These are phyloP conservation scores for Zygotorulaspora sp. DNA, from an alignment of 805 yeast species.

Conservation along the genomic window DNA sequence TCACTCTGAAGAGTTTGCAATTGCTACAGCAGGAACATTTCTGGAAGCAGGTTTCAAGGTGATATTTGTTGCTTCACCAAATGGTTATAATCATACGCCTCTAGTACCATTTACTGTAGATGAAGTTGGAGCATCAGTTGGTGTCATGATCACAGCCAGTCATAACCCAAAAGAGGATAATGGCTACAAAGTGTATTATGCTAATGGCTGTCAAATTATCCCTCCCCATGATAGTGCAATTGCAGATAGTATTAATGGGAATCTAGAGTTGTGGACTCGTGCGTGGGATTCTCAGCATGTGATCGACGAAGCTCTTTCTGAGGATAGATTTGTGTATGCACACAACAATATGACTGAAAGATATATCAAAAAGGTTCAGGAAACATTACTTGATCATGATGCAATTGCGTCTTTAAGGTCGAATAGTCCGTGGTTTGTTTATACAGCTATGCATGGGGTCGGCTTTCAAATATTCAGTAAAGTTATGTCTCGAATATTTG, in stretches of 20 bases:
- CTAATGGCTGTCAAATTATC: slow-evolving; percentile 91
- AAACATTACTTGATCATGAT: slow-evolving; percentile 33
- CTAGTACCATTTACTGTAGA: slow-evolving; percentile 86
- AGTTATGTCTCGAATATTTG: slow-evolving; percentile 30
- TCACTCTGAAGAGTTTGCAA: slow-evolving; percentile 75
- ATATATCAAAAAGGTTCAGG: slow-evolving; percentile 39
- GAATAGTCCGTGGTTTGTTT: slow-evolving; percentile 49
- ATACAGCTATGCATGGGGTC: slow-evolving; percentile 96
- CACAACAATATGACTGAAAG: slow-evolving; percentile 40
- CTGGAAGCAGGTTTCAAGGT: slow-evolving; percentile 64
- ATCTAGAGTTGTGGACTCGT: slow-evolving; percentile 55
- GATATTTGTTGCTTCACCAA: slow-evolving; percentile 43
- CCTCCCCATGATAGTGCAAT: slow-evolving; percentile 84
- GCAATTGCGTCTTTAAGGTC: not conserved
- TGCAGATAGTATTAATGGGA: slow-evolving; percentile 55
- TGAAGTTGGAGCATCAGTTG: slow-evolving; percentile 57
- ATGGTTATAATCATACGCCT: slow-evolving; percentile 68
- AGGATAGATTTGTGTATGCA: slow-evolving; percentile 36
- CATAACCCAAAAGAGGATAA: slow-evolving; percentile 83
- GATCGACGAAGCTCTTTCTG: slow-evolving; percentile 28
- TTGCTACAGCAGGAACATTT: slow-evolving; percentile 72
- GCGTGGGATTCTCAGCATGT: slow-evolving; percentile 47
- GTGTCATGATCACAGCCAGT: slow-evolving; percentile 91
- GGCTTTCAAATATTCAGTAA: slow-evolving; percentile 59
- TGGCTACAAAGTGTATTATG: slow-evolving; percentile 92